A percentile compares a stretch with the other conserved stretches of the same genome.
Evolutionary conservation across 1,284 basidiomycete species (phyloP).

Genomic region (Bjerkandera adusta): DNA sequence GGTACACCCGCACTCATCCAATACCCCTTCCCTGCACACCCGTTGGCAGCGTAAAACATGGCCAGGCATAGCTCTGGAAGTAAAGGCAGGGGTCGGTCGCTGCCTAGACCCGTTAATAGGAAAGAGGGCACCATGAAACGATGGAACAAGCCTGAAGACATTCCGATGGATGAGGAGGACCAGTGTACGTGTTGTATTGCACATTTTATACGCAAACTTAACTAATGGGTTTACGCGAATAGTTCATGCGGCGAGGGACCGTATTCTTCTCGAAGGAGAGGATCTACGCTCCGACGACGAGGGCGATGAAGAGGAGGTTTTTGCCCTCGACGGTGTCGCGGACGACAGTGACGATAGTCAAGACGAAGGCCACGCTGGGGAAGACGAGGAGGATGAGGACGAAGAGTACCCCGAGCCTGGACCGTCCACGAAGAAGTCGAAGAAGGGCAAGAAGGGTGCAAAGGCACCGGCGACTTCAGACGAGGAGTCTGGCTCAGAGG

Average conservation of each 20-base stretch:
- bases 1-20: background rate
- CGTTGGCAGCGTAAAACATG: conserved; percentile 19
- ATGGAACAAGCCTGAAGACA: conserved; percentile 65
- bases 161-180: conserved; percentile 75
- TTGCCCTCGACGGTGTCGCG: conserved; percentile 54
- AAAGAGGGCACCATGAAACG: conserved; percentile 51
- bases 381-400: conserved; percentile 41
- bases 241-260: conserved; percentile 15
- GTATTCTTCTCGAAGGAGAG: conserved; percentile 14
- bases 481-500: conserved; percentile 45
- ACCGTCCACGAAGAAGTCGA: conserved; percentile 33
- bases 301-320: conserved; percentile 72
- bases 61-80: conserved; percentile 31
- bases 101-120: conserved; percentile 47
- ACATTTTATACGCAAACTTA: background rate
- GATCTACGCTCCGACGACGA: conserved; percentile 34
- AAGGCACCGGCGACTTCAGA: conserved; percentile 25
- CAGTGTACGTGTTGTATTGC: conserved; percentile 48
- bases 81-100: conserved; percentile 24
- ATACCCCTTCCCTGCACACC: background rate
- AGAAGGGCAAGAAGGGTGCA: conserved; percentile 34
- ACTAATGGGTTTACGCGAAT: background rate
- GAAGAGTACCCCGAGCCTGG: conserved; percentile 30
- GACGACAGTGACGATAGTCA: conserved; percentile 42
- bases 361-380: conserved; percentile 41